Evolutionary conservation across 2,329 filamentous ascomycete species (phyloP), one percentile per base, ranked within the genome.

Genomic region (Dothideomycetes sp.): DNA sequence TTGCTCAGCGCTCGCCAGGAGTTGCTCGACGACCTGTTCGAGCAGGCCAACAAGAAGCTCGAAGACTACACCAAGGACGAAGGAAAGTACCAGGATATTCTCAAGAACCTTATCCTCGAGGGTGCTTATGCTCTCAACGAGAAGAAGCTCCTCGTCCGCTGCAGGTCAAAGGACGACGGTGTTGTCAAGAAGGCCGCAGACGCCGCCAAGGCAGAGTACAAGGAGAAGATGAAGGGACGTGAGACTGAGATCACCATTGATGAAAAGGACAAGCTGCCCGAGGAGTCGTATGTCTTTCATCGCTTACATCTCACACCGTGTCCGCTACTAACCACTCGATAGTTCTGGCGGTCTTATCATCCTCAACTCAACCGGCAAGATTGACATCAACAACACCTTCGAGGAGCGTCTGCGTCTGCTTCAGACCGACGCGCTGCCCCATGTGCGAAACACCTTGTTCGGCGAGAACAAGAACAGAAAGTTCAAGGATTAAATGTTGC

Each of bases 381-480:
- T 98, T 61, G 87, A 94, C 56, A 89, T 98, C 64, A 88, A 95
- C 76, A 96, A 98, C 71, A 96, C 91, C 41, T 84, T 96, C 53
- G 91, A 96, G 61, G 84, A 94, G 60, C 80, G 91, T 51, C 71
- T 98, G 64, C 76, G 75, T 56, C 72, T 96, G 46, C 77, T 96
- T 50, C 82, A 94, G 66, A 80, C 81, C 43, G 83, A 84, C 51
- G 84, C 85, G 37, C 76, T 95, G 44, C 91, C 91, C 11, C 79
- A 79, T 31, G 80, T 98, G 56, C 77, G 91, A 57, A 76, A 83
- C 62, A 82, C 82, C 12, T 73, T 98, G 45, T 98, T 98, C 58
- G 91, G 91, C 46, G 81, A 85, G 69, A 98, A 98, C 70, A 73
- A 79, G 54, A 95, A 96, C 76, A 81, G 91, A 63, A 94, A 82